phyloP scores from a whole-genome alignment of 1,284 basidiomycete species.

The Leccinum cinnamomeum region DNA sequence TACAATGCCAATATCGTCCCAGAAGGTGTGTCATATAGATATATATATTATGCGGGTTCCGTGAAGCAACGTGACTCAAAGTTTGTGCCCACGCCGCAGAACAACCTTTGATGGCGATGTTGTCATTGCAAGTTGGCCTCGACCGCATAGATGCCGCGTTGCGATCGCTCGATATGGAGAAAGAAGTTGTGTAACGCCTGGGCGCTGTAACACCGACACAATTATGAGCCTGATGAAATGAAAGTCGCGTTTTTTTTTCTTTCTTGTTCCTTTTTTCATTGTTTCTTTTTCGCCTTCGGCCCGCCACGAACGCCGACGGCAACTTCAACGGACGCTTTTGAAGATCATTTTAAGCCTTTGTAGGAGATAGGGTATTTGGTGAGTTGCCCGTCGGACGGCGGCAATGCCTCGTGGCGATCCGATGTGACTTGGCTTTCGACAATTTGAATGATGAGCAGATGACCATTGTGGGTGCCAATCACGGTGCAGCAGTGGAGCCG shows the following conservation, averaged over 20 bases:
- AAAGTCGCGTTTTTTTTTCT: conserved; percentile 4
- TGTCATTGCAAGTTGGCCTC: conserved; percentile 25
- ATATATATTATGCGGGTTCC: neutral
- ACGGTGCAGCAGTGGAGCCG: neutral
- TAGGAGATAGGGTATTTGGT: conserved; percentile 3
- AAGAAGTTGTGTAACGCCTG: neutral
- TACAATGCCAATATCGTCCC: conserved; percentile 3
- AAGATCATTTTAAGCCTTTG: conserved; percentile 9
- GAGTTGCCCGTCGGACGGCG: neutral
- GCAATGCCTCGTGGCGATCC: neutral
- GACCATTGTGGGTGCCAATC: neutral
- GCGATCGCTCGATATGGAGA: conserved; percentile 12
- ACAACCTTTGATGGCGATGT: conserved; percentile 28
- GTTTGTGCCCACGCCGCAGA: conserved; percentile 15
- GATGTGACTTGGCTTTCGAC: neutral
- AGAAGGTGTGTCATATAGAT: conserved; percentile 23
- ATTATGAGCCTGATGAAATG: conserved; percentile 17
- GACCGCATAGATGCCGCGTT: conserved; percentile 33
- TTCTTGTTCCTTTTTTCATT: neutral
- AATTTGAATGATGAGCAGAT: neutral
- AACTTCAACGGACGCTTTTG: conserved; percentile 1
- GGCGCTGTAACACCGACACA: conserved; percentile 5
- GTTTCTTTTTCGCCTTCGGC: neutral
- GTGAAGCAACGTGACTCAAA: conserved; percentile 2
- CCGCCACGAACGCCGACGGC: neutral